Evolutionary conservation across 148 eudicot genomes (phyloP).

Genomic region (Pharnaceum exiguum): DNA sequence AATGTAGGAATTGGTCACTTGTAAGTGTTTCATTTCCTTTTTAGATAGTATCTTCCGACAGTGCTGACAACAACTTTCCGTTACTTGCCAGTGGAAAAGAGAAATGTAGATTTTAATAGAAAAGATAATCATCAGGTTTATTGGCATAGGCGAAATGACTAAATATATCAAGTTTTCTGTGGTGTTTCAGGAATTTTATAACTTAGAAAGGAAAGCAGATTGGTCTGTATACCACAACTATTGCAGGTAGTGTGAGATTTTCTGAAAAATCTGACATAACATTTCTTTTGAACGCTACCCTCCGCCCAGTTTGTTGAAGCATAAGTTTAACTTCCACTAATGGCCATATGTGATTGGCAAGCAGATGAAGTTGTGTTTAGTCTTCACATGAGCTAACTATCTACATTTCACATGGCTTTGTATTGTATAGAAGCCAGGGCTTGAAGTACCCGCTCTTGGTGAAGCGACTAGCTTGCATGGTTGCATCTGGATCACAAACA

Average conservation of each 20-base stretch:
- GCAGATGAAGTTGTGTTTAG: not conserved
- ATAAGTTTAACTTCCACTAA: not conserved
- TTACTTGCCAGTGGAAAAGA: too few relatives aligned
- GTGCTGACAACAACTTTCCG: too few relatives aligned
- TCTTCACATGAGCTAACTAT: not conserved
- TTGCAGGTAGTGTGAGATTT: slow-evolving; percentile 54
- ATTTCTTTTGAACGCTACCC: not conserved
- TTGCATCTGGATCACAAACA: slow-evolving; percentile 59
- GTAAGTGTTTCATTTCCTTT: too few relatives aligned
- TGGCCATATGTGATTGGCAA: not conserved
- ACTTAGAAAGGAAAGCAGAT: slow-evolving; percentile 68
- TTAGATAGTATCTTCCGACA: too few relatives aligned
- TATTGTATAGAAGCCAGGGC: slow-evolving; percentile 51
- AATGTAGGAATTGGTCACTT: too few relatives aligned
- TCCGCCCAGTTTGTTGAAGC: not conserved
- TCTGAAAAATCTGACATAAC: not conserved
- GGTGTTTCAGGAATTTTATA: slow-evolving; percentile 45
- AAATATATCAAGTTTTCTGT: not conserved
- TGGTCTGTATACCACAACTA: slow-evolving; percentile 67
- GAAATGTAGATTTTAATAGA: too few relatives aligned
- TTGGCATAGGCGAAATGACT: too few relatives aligned
- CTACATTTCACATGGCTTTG: slow-evolving; percentile 4
- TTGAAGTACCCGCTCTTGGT: slow-evolving; percentile 85
- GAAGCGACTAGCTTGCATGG: slow-evolving; percentile 88
- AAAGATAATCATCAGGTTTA: too few relatives aligned